These are phyloP conservation scores for Diatrype stigma DNA, from an alignment of 2,329 filamentous ascomycete genomes.

Conservation along the genomic window DNA sequence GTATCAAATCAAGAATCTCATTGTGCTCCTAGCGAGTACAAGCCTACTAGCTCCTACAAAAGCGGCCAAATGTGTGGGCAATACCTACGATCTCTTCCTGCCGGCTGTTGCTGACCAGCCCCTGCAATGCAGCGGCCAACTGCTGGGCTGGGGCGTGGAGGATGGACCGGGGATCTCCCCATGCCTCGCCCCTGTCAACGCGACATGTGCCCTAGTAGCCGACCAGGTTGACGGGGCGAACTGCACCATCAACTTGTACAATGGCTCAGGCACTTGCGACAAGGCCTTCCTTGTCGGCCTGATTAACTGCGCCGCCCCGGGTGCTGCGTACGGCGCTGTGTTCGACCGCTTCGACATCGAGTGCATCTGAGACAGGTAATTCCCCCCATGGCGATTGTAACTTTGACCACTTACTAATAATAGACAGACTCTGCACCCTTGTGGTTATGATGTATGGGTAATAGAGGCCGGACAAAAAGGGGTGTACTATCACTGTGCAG, in stretches of 20 bases:
- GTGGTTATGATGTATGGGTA: no score
- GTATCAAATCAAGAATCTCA: neutral
- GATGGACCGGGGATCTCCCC: neutral
- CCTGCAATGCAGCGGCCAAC: neutral
- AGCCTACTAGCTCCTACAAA: neutral
- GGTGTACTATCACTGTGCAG: conserved; percentile 1
- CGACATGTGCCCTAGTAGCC: neutral
- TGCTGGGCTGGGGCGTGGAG: neutral
- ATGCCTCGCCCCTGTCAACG: neutral
- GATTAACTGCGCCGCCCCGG: neutral
- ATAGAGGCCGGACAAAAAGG: neutral
- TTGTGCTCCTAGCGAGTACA: neutral
- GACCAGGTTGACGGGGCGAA: neutral
- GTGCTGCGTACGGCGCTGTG: neutral
- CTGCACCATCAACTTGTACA: neutral
- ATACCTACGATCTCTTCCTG: neutral
- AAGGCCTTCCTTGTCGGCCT: neutral
- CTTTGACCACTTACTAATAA: no score
- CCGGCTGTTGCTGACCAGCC: neutral
- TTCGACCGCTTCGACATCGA: neutral
- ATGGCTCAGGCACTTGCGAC: neutral
- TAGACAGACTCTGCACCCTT: no score
- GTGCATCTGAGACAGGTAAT: neutral
- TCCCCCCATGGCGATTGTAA: no score
- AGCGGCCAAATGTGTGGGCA: neutral